Conservation (phyloP, 108 stramenopile genomes). For the Nitzschia inconspicua region DNA sequence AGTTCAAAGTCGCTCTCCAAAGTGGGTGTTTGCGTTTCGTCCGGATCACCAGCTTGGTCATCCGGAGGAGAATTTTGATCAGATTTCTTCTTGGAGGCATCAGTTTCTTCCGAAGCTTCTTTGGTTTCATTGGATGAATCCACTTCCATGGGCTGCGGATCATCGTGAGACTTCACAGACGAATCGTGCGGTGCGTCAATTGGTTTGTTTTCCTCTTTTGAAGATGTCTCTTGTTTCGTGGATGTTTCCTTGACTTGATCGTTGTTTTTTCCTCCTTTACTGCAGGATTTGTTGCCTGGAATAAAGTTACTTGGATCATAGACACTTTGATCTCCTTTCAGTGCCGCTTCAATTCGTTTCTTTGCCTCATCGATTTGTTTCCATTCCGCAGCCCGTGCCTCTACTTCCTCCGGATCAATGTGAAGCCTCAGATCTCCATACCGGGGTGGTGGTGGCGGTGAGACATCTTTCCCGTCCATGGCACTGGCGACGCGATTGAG, state of each 20-base stretch:
- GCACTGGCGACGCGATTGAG: conserved; percentile 59
- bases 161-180: background rate
- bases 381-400: conserved; percentile 21
- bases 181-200: background rate
- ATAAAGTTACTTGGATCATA: background rate
- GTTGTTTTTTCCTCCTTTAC: background rate
- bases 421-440: conserved; percentile 51
- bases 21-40: background rate
- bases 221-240: background rate
- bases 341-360: conserved; percentile 19
- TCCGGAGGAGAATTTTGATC: too few relatives aligned
- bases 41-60: too few relatives aligned
- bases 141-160: background rate
- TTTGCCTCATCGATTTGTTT: conserved; percentile 34
- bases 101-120: background rate
- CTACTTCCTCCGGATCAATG: conserved; percentile 24
- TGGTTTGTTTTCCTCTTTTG: background rate
- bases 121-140: conserved; percentile 1
- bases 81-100: background rate
- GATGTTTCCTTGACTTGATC: background rate
- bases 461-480: conserved; percentile 54
- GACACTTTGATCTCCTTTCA: background rate
- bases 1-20: conserved; percentile 2
- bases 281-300: too few relatives aligned
- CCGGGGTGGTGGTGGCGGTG: conserved; percentile 36